A percentile compares a stretch with the other conserved stretches of the same genome.
Evolutionary conservation across 331 rosid species (phyloP).

Genomic region (Pyrus hybrid): DNA sequence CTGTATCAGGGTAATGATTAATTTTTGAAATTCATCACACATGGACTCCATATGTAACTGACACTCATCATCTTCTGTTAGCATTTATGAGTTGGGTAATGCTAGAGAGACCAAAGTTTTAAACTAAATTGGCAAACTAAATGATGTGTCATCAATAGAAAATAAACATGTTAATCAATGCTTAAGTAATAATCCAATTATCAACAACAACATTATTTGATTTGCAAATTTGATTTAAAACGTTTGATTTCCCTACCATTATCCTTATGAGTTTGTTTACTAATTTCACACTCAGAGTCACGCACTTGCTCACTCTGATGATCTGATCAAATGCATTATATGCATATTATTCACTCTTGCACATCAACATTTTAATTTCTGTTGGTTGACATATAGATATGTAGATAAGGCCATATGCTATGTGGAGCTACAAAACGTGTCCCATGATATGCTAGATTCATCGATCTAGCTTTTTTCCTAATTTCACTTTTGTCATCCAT

Average conservation of each 20-base stretch:
- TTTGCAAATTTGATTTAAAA: too few relatives aligned
- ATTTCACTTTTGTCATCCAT: too few relatives aligned
- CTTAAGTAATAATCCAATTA: too few relatives aligned
- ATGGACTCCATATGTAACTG: not conserved
- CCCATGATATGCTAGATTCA: too few relatives aligned
- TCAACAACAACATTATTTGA: too few relatives aligned
- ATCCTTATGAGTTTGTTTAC: not conserved
- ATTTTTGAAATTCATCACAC: not conserved
- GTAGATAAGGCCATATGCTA: not conserved
- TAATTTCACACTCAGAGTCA: not conserved
- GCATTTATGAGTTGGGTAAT: not conserved
- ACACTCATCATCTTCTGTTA: not conserved
- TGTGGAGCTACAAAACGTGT: not conserved
- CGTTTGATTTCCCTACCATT: too few relatives aligned
- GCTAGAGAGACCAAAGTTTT: accelerated
- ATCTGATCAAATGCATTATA: not conserved
- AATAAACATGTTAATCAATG: too few relatives aligned
- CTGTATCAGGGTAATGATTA: not conserved
- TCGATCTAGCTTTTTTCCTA: too few relatives aligned
- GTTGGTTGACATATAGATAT: not conserved
- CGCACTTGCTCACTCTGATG: not conserved
- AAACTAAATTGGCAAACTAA: too few relatives aligned
- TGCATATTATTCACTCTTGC: not conserved
- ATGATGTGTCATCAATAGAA: accelerated
- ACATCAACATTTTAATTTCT: not conserved